phyloP scores from a whole-genome alignment of 2,329 filamentous ascomycete genomes.

The Lasiodiplodia sp. region DNA sequence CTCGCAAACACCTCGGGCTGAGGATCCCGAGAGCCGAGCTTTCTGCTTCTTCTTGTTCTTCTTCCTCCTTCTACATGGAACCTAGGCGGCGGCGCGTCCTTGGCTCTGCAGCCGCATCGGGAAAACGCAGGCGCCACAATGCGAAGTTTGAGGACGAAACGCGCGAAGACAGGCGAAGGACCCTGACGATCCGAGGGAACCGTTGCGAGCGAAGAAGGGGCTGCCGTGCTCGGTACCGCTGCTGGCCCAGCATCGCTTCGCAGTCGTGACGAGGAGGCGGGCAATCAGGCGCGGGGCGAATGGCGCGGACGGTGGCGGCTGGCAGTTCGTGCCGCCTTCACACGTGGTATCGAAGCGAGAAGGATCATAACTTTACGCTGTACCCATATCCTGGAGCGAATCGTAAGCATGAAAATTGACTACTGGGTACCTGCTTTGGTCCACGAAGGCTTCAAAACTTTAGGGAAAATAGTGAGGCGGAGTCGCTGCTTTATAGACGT shows the following conservation, averaged over 20 bases:
- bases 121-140: background rate
- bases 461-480: background rate
- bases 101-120: background rate
- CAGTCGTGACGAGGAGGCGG: slow-evolving; percentile 5
- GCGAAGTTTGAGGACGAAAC: background rate
- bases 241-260: background rate
- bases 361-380: background rate
- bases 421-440: too few relatives aligned
- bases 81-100: background rate
- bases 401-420: slow-evolving; percentile 2
- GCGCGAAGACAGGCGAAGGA: background rate
- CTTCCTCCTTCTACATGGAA: background rate
- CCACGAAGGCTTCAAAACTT: background rate
- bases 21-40: background rate
- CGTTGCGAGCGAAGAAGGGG: background rate
- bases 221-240: background rate
- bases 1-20: background rate
- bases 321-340: slow-evolving; percentile 9
- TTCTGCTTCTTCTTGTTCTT: too few relatives aligned
- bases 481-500: slow-evolving; percentile 3
- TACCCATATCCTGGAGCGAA: background rate
- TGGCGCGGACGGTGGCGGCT: background rate
- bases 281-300: slow-evolving; percentile 3
- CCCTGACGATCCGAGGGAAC: background rate
- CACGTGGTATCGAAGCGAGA: too few relatives aligned